These are phyloP conservation scores for Venturia oleaginea DNA, from an alignment of 2,329 filamentous ascomycete genomes.

Conservation along the genomic window DNA sequence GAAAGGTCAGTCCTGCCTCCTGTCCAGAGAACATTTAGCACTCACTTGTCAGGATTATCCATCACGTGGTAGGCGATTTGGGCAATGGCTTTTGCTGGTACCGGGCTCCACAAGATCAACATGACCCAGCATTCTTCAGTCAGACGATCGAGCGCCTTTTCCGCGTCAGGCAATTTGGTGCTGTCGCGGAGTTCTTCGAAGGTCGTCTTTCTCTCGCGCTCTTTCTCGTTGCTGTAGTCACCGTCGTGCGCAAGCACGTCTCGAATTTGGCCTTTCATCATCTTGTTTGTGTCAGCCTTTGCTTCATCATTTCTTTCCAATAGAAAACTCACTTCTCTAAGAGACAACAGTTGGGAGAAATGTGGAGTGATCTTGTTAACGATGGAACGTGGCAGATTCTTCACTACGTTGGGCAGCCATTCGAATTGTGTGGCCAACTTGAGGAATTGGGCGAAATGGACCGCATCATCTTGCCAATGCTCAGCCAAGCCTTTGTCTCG, in stretches of 20 bases:
- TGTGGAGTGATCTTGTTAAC: not conserved
- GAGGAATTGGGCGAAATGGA: not conserved
- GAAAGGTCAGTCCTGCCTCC: not conserved
- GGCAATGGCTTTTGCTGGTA: not conserved
- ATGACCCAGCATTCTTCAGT: slow-evolving; percentile 2
- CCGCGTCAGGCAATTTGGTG: not conserved
- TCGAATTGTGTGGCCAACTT: not conserved
- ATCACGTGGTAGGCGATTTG: not conserved
- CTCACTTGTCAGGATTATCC: not conserved
- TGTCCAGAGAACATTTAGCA: not conserved
- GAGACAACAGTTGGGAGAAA: not conserved
- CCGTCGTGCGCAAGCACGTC: not conserved
- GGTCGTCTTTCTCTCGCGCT: not conserved
- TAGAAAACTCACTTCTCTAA: not conserved
- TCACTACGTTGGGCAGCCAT: not conserved
- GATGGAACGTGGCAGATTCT: not conserved
- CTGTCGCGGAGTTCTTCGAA: not conserved
- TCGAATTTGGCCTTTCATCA: not conserved
- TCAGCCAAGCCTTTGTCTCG: not conserved
- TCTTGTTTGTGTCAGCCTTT: not conserved
- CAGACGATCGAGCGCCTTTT: not conserved
- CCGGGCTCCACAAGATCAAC: not conserved
- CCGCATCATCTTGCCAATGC: not conserved
- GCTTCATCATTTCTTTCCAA: not conserved
- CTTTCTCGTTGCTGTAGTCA: not conserved